Evolutionary conservation across 495 filamentous ascomycete genomes (phyloP), one percentile per base, ranked within the genome.

Genomic region (Podospora tetraspora): DNA sequence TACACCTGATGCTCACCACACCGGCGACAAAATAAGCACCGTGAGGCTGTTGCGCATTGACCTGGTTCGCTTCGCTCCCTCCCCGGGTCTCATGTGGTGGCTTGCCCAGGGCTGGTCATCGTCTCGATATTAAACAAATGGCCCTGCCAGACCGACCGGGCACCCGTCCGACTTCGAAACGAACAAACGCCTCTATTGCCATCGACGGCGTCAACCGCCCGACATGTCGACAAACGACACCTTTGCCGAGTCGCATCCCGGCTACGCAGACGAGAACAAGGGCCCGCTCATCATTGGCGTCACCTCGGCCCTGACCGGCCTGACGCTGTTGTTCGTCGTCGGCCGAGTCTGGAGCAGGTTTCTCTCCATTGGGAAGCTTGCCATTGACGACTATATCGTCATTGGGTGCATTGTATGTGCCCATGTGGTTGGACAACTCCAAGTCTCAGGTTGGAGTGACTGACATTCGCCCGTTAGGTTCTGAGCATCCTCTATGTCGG

Each of bases 311-410:
- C 29, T 75, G 34, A 73, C 71, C 6, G 16, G 19, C 27, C 9
- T 73, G 21, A 57, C 71, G 57, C 25, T 64, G 22, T 22, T 75
- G 16, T 75, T 75, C 21, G 69, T 70, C n/a, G 57, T 52, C 7
- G 73, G n/a, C 34, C 59, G 73, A 22, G 61, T 73, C 52, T 73
- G 71, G 63, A 70, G 69, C 34, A 62, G 71, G 37, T 5, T 68
- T 3, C 57, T 75, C 12, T 68, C 70, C 8, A 4, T 68, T 3
- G 29, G 59, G 12, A 68, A 61, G 56, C 60, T 75, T 5, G 67
- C 23, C 16, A 10, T 62, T 56, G 73, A 73, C 29, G 69, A 71
- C 29, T 61, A 30, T 24, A 43, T 71, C 27, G 59, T 69, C 57
- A 59, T 71, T 13, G 22, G 58, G n/a, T 71, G 62, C 24, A 66